phyloP scores from a whole-genome alignment of 192 early-diverging fungal species.

The Backusella mclennaniae region DNA sequence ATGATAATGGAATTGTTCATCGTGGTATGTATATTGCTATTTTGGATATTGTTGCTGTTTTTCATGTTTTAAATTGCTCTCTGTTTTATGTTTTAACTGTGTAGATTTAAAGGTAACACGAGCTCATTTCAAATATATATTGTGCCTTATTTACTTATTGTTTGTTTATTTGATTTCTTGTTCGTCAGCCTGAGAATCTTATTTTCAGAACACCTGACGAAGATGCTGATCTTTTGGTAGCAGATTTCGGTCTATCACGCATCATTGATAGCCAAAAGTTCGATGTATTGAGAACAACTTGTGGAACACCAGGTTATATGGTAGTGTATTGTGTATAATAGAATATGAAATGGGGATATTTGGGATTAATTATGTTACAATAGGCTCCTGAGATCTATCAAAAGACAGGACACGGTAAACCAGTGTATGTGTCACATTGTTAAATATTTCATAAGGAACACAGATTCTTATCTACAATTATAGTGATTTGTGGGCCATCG shows the following conservation, averaged over 20 bases:
- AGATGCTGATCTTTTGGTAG: slow-evolving; percentile 65
- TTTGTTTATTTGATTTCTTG: slow-evolving; percentile 13
- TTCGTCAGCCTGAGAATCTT: slow-evolving; percentile 70
- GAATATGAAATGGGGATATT: no score
- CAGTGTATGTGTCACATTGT: slow-evolving; percentile 45
- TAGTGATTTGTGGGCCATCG: slow-evolving; percentile 78
- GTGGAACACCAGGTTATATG: slow-evolving; percentile 85
- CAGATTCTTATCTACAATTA: not conserved
- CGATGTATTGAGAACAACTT: slow-evolving; percentile 60
- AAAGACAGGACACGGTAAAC: slow-evolving; percentile 65
- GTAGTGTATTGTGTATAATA: slow-evolving; percentile 25
- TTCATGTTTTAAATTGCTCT: not conserved
- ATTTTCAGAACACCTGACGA: slow-evolving; percentile 61
- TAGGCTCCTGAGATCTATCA: slow-evolving; percentile 60
- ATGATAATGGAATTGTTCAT: slow-evolving; percentile 86
- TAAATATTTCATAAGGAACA: not conserved
- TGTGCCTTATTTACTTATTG: not conserved
- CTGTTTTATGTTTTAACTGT: not conserved
- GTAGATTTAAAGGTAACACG: slow-evolving; percentile 32
- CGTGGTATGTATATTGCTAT: slow-evolving; percentile 46
- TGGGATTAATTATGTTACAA: not conserved
- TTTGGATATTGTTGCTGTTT: not conserved
- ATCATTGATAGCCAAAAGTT: slow-evolving; percentile 61
- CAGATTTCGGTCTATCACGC: slow-evolving; percentile 81
- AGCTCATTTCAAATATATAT: not conserved